Conservation (phyloP, 805 yeast species). For the Ogataea angusta region DNA sequence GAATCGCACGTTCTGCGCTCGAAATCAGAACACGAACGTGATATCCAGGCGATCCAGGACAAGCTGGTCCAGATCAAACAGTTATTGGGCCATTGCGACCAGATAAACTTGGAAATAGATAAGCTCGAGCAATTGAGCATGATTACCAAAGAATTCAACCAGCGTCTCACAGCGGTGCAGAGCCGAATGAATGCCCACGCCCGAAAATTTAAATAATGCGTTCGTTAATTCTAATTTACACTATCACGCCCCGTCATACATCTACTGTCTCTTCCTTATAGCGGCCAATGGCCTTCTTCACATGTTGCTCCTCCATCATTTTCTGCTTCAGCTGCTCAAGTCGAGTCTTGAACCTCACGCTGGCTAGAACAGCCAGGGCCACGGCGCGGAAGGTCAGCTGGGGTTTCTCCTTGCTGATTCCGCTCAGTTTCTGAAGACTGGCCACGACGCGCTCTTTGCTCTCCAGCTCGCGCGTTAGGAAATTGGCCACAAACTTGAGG, state of each 20-base stretch:
- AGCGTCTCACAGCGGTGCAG: constrained; percentile 25
- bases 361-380: constrained; percentile 36
- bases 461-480: constrained; percentile 30
- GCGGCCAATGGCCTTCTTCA: constrained; percentile 21
- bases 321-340: constrained; percentile 21
- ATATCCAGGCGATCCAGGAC: constrained; percentile 19
- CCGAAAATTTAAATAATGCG: constrained; percentile 12
- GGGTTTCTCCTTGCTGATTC: constrained; percentile 21
- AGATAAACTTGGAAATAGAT: constrained; percentile 30
- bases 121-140: constrained; percentile 32
- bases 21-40: constrained; percentile 23
- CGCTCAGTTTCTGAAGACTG: background rate
- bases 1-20: constrained; percentile 25
- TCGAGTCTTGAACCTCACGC: constrained; percentile 36
- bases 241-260: constrained; percentile 13
- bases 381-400: constrained; percentile 27
- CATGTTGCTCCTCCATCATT: constrained; percentile 13
- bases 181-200: constrained; percentile 16
- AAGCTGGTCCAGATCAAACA: constrained; percentile 19
- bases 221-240: constrained; percentile 6
- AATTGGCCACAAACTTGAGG: constrained; percentile 34
- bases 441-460: constrained; percentile 22
- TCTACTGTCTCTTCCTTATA: constrained; percentile 8
- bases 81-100: constrained; percentile 25
- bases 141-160: constrained; percentile 31